These are phyloP conservation scores for Psilocybe mexicana DNA, from an alignment of 1,284 basidiomycete species.

Conservation along the genomic window DNA sequence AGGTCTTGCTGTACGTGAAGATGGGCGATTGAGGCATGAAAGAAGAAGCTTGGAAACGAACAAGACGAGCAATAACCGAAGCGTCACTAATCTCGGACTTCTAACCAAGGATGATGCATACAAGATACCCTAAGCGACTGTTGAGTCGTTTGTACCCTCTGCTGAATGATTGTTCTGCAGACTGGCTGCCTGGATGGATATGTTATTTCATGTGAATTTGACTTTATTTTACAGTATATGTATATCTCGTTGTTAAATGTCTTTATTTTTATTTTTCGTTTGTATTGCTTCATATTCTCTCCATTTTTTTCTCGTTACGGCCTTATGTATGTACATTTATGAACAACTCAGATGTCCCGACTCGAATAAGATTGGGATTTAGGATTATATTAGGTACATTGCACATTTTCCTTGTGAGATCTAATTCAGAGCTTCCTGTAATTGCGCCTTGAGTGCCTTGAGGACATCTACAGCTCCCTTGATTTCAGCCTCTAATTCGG, in stretches of 20 bases:
- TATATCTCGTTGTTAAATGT: no score
- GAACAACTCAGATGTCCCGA: background rate
- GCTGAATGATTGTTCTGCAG: background rate
- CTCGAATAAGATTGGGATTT: background rate
- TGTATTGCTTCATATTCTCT: no score
- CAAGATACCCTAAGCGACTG: conserved; percentile 27
- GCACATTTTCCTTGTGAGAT: background rate
- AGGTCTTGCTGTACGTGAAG: conserved; percentile 33
- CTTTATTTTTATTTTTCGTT: no score
- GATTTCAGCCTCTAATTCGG: conserved; percentile 68
- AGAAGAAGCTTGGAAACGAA: conserved; percentile 47
- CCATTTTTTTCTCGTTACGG: no score
- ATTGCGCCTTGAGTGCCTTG: conserved; percentile 50
- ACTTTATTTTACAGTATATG: background rate
- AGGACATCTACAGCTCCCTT: conserved; percentile 53
- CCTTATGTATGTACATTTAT: no score
- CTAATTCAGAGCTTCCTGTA: conserved; percentile 31
- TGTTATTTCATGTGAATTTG: background rate
- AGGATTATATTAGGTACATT: background rate
- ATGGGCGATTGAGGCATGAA: conserved; percentile 38
- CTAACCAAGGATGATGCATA: conserved; percentile 11
- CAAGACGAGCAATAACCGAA: conserved; percentile 40
- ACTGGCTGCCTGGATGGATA: background rate
- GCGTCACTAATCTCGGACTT: conserved; percentile 41
- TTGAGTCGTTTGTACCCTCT: background rate